phyloP scores from a whole-genome alignment of 441 rosid genomes.

The Erodium texanum region DNA sequence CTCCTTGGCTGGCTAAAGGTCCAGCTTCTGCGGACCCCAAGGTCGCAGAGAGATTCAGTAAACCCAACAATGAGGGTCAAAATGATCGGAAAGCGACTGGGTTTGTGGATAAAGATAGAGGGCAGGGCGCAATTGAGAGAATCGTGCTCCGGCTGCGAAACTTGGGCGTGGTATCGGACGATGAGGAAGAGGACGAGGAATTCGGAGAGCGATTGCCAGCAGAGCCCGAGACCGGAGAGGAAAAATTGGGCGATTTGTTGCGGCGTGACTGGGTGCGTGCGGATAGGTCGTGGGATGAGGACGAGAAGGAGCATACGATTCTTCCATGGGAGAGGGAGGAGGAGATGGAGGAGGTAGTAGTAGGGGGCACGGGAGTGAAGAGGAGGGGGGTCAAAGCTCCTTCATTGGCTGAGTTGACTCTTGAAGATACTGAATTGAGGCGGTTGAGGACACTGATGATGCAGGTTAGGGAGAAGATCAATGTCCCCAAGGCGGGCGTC shows the following conservation, averaged over 20 bases:
- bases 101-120: conserved; percentile 33
- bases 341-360: conserved; percentile 16
- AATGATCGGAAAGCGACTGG: conserved; percentile 9
- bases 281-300: conserved; percentile 45
- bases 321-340: conserved; percentile 80
- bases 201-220: background rate
- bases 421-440: conserved; percentile 79
- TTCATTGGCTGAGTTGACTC: conserved; percentile 70
- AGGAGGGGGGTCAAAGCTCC: conserved; percentile 62
- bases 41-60: conserved; percentile 13
- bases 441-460: conserved; percentile 71
- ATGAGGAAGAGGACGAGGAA: conserved; percentile 28
- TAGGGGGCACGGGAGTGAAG: conserved; percentile 25
- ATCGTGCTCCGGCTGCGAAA: conserved; percentile 78
- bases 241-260: conserved; percentile 66
- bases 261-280: conserved; percentile 85
- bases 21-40: conserved; percentile 16
- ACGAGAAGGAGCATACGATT: conserved; percentile 27
- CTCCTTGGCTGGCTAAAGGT: conserved; percentile 55
- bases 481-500: conserved; percentile 81
- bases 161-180: conserved; percentile 64
- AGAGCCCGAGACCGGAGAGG: conserved; percentile 52
- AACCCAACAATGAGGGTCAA: conserved; percentile 17
- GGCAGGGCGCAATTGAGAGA: conserved; percentile 60
- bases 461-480: conserved; percentile 72